Conservation (phyloP, 768 basidiomycete genomes). For the Boletus tomentosulus region DNA sequence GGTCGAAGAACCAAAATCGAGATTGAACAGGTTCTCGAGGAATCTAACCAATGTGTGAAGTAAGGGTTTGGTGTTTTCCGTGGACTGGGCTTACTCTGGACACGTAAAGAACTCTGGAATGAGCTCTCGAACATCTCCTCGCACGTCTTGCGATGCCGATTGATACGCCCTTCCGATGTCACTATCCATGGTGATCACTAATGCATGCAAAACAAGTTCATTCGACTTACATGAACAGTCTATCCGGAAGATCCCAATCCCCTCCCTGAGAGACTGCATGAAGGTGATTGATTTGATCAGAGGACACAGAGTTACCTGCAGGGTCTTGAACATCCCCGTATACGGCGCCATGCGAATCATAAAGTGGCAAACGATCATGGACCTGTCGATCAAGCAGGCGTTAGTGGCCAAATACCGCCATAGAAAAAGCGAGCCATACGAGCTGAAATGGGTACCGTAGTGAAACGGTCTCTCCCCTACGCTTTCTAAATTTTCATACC, state of each 20-base stretch:
- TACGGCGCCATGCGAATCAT: conserved; percentile 86
- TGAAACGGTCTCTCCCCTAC: conserved; percentile 88
- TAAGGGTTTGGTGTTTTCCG: too few relatives aligned
- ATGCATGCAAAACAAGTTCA: background rate
- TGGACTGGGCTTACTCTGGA: conserved; percentile 53
- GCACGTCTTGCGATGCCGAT: conserved; percentile 79
- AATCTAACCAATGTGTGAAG: conserved; percentile 48
- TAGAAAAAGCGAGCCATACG: conserved; percentile 27
- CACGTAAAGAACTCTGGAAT: conserved; percentile 87
- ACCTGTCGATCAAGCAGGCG: conserved; percentile 28
- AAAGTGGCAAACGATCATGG: conserved; percentile 96
- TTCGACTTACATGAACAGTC: conserved; percentile 63
- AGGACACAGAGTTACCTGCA: conserved; percentile 44
- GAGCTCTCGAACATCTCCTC: conserved; percentile 91
- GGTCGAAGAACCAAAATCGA: conserved; percentile 77
- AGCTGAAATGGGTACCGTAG: conserved; percentile 93
- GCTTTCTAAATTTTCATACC: conserved; percentile 71
- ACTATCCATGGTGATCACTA: conserved; percentile 35
- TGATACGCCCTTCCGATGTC: conserved; percentile 78
- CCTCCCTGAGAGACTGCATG: conserved; percentile 57
- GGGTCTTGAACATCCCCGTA: conserved; percentile 91
- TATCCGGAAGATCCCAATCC: conserved; percentile 90
- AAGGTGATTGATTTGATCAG: background rate
- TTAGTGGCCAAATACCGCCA: conserved; percentile 1
- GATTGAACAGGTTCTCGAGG: conserved; percentile 70